A percentile compares a stretch with the other conserved stretches of the same genome.
phyloP scores from a whole-genome alignment of 2,329 filamentous ascomycete genomes.

The Xylariales sp. region DNA sequence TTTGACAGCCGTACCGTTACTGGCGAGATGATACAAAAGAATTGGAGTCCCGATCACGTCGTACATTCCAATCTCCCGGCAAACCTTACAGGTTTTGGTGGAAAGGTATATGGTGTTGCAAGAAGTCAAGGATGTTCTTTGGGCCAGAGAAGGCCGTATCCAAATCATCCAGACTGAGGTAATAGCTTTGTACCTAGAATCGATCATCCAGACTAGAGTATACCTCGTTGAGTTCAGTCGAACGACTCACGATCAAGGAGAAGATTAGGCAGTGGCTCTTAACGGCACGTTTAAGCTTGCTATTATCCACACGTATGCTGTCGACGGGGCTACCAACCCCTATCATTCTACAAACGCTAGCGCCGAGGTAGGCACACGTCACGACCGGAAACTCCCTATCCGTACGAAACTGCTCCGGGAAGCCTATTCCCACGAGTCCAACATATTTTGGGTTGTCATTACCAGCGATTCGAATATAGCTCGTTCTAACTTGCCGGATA shows the following conservation, averaged over 20 bases:
- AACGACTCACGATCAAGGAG: not conserved
- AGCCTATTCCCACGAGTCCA: slow-evolving; percentile 32
- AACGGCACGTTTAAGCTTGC: slow-evolving; percentile 35
- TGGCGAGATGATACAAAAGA: no score
- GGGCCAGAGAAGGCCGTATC: slow-evolving; percentile 49
- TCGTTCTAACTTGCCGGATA: slow-evolving; percentile 27
- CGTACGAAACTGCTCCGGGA: slow-evolving; percentile 41
- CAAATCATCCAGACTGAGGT: slow-evolving; percentile 35
- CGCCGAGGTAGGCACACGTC: slow-evolving; percentile 36
- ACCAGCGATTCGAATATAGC: slow-evolving; percentile 51
- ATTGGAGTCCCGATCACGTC: slow-evolving; percentile 33
- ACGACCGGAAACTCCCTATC: slow-evolving; percentile 46
- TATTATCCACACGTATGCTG: slow-evolving; percentile 48
- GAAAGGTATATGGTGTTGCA: slow-evolving; percentile 48
- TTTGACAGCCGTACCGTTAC: no score
- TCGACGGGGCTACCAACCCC: slow-evolving; percentile 44
- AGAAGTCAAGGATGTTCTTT: slow-evolving; percentile 35
- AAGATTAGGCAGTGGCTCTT: not conserved
- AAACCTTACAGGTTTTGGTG: slow-evolving; percentile 41
- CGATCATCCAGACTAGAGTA: no score
- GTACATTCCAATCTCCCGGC: slow-evolving; percentile 41
- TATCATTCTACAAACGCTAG: slow-evolving; percentile 42
- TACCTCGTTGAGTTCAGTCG: no score
- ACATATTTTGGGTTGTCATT: slow-evolving; percentile 40
- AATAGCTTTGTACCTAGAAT: slow-evolving; percentile 4